Evolutionary conservation across 1,139 yeast genomes (phyloP).

Genomic region (Tardiomyces digboiensis): DNA sequence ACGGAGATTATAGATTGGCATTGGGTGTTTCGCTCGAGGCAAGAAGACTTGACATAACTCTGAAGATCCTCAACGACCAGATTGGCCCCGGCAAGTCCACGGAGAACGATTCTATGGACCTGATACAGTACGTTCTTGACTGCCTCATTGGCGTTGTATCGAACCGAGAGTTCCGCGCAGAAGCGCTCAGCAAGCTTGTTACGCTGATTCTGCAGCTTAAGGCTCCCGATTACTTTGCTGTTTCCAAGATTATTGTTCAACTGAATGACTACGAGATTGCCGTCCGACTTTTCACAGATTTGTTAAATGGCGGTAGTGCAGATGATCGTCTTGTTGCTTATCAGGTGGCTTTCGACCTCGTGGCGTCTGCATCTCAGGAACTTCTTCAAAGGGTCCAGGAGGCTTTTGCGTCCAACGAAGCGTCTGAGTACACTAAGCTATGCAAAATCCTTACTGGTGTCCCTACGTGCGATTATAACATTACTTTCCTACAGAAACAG

Average conservation of each 20-base stretch:
- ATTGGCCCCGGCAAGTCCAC: conserved; percentile 11
- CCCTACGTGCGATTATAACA: conserved; percentile 89
- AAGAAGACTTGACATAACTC: conserved; percentile 74
- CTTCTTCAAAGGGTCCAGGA: conserved; percentile 53
- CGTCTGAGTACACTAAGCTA: conserved; percentile 35
- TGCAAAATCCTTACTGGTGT: conserved; percentile 77
- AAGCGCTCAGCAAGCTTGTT: conserved; percentile 56
- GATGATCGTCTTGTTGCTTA: conserved; percentile 52
- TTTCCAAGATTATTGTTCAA: conserved; percentile 82
- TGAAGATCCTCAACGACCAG: conserved; percentile 45
- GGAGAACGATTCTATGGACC: conserved; percentile 43
- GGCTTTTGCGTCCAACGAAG: conserved; percentile 32
- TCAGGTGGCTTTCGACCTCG: conserved; percentile 95
- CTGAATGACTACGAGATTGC: conserved; percentile 72
- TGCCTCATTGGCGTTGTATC: conserved; percentile 62
- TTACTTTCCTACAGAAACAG: conserved; percentile 79
- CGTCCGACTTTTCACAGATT: conserved; percentile 51
- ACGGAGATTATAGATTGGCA: conserved; percentile 71
- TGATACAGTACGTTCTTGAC: conserved; percentile 67
- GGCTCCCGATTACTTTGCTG: conserved; percentile 67
- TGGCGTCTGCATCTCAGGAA: conserved; percentile 89
- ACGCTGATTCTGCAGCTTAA: conserved; percentile 47
- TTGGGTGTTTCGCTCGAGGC: conserved; percentile 89
- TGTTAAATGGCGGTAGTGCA: conserved; percentile 33
- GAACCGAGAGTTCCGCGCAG: conserved; percentile 54